Evolutionary conservation across 352 stramenopile genomes (phyloP), one percentile per base, ranked within the genome.

Genomic region (Phytopythium sindhum): DNA sequence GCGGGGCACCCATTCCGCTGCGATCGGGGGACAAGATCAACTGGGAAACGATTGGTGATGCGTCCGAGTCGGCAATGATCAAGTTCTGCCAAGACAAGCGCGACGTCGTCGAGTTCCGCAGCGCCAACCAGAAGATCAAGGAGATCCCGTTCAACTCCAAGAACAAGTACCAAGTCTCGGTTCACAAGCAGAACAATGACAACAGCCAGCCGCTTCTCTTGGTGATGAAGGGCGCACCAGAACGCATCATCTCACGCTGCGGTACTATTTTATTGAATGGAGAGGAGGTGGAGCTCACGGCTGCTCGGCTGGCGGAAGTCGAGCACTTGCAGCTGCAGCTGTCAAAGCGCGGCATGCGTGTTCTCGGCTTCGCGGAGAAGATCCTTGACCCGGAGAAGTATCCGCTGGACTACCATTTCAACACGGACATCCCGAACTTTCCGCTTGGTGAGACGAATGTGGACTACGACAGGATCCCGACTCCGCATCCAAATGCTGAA

Each of bases 221-320:
- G 67, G 80, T 90, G 31, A 98, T 99, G 80, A 99, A 99, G 75
- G 97, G 97, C 60, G 97, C 96, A 1, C 97, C 97, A 2, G 97
- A 99, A 61, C 87, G 92, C 48, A 98, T 99, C 70, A 81, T 98
- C n/a, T 74, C 80, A 26, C 78, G 95, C 24, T 99, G 97, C 70
- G 70, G 74, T 47, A 82, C 80, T n/a, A 74, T 95, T n/a, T 64
- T 98, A 67, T 60, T 89, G 15, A 69, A 70, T 54, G 80, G 80
- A 3, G 62, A 87, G 66, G 74, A 77, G 26, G 76, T 82, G 23
- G 35, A 51, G 64, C 81, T 97, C 53, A 97, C 92, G 0, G 81
- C 90, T 4, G 95, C 98, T 66, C 80, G 86, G 12, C 84, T 98
- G 8, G 75, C 65, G 4, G 74, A 80, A 39, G 77, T 87, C n/a